Percentiles rank a stretch among this genome's conserved stretches.
Conservation (phyloP, 495 filamentous ascomycete species). For the Podospora comata region DNA sequence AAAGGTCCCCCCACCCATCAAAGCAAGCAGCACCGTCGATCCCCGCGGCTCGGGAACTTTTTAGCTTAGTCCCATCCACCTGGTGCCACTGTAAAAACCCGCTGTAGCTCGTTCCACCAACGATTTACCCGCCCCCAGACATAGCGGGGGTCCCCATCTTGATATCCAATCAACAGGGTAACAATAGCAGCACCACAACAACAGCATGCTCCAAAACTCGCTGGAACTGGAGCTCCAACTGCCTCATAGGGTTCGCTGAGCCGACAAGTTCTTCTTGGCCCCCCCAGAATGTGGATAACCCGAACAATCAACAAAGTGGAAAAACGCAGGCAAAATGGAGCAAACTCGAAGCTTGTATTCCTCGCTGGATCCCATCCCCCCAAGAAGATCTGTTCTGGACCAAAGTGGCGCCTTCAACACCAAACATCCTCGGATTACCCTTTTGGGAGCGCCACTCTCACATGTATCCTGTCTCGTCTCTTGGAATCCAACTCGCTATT, state of each 20-base stretch:
- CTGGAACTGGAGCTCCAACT: background rate
- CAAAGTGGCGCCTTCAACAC: background rate
- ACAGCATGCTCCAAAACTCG: background rate
- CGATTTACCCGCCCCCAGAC: background rate
- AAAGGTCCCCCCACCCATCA: too few relatives aligned
- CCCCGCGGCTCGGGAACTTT: too few relatives aligned
- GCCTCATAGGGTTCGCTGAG: background rate
- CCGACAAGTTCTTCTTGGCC: background rate
- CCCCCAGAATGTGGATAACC: background rate
- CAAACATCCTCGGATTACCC: constrained; percentile 11
- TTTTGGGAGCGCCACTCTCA: constrained; percentile 11
- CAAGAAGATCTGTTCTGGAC: background rate
- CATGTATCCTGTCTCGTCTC: background rate
- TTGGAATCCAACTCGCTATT: background rate
- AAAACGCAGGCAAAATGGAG: background rate
- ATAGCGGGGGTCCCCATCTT: background rate
- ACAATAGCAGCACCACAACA: background rate
- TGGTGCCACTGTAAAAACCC: background rate
- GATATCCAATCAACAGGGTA: background rate
- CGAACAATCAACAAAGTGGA: too few relatives aligned
- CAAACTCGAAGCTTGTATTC: background rate
- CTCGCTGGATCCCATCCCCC: background rate
- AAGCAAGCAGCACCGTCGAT: background rate
- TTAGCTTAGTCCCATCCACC: too few relatives aligned
- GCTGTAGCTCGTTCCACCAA: background rate